Conservation (phyloP, 805 yeast species). For the Spathaspora hagerdaliae region DNA sequence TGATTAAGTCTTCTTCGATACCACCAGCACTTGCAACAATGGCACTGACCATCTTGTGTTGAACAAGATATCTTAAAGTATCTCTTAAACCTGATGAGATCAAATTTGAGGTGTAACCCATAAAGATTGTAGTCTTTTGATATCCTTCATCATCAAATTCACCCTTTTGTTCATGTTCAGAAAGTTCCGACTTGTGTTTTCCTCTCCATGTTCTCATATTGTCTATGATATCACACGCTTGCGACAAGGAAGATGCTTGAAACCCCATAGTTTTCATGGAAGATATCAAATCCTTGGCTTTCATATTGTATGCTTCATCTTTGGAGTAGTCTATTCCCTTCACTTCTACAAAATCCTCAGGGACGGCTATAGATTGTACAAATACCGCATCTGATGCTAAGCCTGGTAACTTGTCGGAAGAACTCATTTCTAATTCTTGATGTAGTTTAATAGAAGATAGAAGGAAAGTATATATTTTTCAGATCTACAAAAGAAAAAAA, state of each 20-base stretch:
- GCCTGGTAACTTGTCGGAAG: constrained; percentile 44
- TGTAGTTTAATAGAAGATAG: neutral
- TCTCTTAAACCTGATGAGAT: constrained; percentile 94
- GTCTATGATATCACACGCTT: constrained; percentile 89
- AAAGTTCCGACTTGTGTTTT: constrained; percentile 59
- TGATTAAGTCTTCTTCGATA: constrained; percentile 94
- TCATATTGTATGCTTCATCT: constrained; percentile 69
- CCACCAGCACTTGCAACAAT: constrained; percentile 98
- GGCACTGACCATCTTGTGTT: constrained; percentile 91
- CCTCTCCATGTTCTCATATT: constrained; percentile 96
- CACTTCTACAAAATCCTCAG: constrained; percentile 73
- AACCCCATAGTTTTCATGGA: constrained; percentile 96
- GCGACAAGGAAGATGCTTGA: constrained; percentile 83
- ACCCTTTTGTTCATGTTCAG: constrained; percentile 60
- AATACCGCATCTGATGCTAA: constrained; percentile 89
- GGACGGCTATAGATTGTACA: constrained; percentile 80
- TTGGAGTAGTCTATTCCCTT: constrained; percentile 87
- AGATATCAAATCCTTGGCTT: constrained; percentile 71
- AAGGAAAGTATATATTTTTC: neutral
- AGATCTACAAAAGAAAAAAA: neutral
- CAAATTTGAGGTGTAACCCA: constrained; percentile 95
- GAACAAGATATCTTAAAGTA: constrained; percentile 82
- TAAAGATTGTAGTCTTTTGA: constrained; percentile 84
- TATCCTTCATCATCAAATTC: constrained; percentile 72
- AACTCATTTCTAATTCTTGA: constrained; percentile 5